Conservation (phyloP, 495 filamentous ascomycete species). For the Penicillium waksmanii region DNA sequence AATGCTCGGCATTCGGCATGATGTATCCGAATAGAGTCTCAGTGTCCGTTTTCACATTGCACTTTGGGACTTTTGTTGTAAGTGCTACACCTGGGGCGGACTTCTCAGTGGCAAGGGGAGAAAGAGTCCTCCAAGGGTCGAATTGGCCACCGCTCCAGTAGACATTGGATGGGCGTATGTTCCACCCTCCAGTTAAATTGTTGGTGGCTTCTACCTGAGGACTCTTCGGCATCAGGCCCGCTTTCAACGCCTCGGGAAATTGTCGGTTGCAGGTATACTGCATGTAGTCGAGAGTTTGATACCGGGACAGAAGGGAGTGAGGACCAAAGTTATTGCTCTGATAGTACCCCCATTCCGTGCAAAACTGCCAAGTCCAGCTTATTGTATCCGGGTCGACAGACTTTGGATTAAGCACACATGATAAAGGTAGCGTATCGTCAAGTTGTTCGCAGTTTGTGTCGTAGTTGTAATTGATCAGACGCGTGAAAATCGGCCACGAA, state of each 20-base stretch:
- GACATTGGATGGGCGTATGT: conserved; percentile 59
- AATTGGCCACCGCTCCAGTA: conserved; percentile 60
- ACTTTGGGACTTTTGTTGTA: conserved; percentile 49
- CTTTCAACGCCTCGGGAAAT: conserved; percentile 52
- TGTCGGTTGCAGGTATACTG: conserved; percentile 56
- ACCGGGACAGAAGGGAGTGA: conserved; percentile 53
- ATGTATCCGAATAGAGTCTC: conserved; percentile 56
- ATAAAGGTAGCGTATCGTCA: conserved; percentile 26
- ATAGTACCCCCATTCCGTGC: conserved; percentile 61
- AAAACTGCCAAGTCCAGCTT: conserved; percentile 65
- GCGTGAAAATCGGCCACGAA: conserved; percentile 44
- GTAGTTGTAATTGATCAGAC: conserved; percentile 46
- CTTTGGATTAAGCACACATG: conserved; percentile 46
- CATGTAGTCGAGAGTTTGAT: conserved; percentile 54
- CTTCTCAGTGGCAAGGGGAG: conserved; percentile 47
- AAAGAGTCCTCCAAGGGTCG: conserved; percentile 62
- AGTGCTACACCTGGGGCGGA: conserved; percentile 43
- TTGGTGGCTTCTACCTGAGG: conserved; percentile 48
- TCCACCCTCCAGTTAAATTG: conserved; percentile 55
- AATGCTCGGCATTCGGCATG: conserved; percentile 52
- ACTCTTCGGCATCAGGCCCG: conserved; percentile 46
- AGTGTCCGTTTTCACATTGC: conserved; percentile 41
- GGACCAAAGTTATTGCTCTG: conserved; percentile 56
- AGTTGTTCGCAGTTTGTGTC: conserved; percentile 46
- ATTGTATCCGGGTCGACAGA: conserved; percentile 43